These are phyloP conservation scores for Talaromyces adpressus DNA, from an alignment of 495 filamentous ascomycete genomes.

Conservation along the genomic window DNA sequence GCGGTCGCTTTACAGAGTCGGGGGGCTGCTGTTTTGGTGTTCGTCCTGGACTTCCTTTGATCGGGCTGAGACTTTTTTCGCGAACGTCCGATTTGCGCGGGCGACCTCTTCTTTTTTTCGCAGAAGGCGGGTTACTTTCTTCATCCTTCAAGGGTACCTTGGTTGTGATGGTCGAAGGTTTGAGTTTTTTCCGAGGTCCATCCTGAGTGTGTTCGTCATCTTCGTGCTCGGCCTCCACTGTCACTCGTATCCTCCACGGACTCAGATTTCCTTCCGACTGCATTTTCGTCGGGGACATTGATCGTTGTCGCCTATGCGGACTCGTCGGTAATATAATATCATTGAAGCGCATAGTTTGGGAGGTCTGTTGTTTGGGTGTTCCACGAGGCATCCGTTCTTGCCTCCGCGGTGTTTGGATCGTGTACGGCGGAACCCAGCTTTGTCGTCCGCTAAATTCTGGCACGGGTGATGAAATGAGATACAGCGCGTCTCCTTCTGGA, in stretches of 20 bases:
- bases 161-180: constrained; percentile 36
- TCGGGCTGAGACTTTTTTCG: constrained; percentile 24
- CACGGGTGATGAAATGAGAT: constrained; percentile 38
- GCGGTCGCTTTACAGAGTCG: constrained; percentile 6
- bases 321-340: constrained; percentile 39
- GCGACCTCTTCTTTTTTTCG: constrained; percentile 33
- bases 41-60: constrained; percentile 26
- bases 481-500: constrained; percentile 38
- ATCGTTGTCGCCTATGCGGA: constrained; percentile 29
- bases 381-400: constrained; percentile 20
- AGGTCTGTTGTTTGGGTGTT: constrained; percentile 7
- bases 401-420: constrained; percentile 28
- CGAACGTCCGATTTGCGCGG: constrained; percentile 36
- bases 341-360: constrained; percentile 38
- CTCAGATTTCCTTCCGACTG: constrained; percentile 33
- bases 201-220: constrained; percentile 25
- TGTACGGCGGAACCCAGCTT: constrained; percentile 36
- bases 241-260: constrained; percentile 53
- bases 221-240: constrained; percentile 50
- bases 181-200: constrained; percentile 28
- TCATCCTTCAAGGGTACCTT: constrained; percentile 50
- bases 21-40: constrained; percentile 18
- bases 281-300: constrained; percentile 30
- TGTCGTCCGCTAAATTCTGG: constrained; percentile 36
- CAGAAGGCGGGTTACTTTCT: constrained; percentile 20